These are phyloP conservation scores for slime mould (Dictyostelium discoideum) DNA, from an alignment of 78 protist species.

Conservation along the genomic window dicty_2.7 NC_007089.4:2523001-2523500, in stretches of 20 bases:
- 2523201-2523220: slow-evolving; percentile 57
- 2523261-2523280: slow-evolving; percentile 12
- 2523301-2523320: too few relatives aligned
- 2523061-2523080: slow-evolving; percentile 32
- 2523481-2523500: slow-evolving; percentile 54
- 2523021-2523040: slow-evolving; percentile 60
- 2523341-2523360: too few relatives aligned
- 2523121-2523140: slow-evolving; percentile 40
- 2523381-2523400: slow-evolving; percentile 11
- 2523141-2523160: slow-evolving; percentile 50
- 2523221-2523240: background rate
- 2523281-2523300: slow-evolving; percentile 57
- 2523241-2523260: slow-evolving; percentile 42
- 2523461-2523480: slow-evolving; percentile 60
- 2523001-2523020: slow-evolving; percentile 69
- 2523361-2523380: too few relatives aligned
- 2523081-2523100: slow-evolving; percentile 39
- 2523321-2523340: too few relatives aligned
- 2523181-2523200: slow-evolving; percentile 33
- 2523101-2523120: background rate
- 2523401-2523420: slow-evolving; percentile 52
- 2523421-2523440: slow-evolving; percentile 43
- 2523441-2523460: slow-evolving; percentile 72
- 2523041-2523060: slow-evolving; percentile 29
- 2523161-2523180: slow-evolving; percentile 40